phyloP scores from a whole-genome alignment of 805 yeast species.

The Alloascoidea africana region DNA sequence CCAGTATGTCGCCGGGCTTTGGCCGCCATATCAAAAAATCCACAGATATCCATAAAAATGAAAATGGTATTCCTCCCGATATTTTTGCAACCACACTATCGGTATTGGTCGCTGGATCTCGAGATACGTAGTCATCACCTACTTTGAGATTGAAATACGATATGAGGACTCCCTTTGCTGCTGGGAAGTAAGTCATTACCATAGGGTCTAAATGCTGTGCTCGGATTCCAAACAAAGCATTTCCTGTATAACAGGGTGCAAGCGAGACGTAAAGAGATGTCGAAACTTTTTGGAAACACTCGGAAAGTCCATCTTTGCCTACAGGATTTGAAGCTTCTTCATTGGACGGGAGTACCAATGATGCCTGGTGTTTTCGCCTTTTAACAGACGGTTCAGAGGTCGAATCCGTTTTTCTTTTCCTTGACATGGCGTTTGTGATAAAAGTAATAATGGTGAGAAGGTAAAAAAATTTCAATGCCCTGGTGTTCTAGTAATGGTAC shows the following conservation, averaged over 20 bases:
- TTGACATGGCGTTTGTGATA: no score
- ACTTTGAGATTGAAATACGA: conserved; percentile 57
- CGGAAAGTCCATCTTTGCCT: no score
- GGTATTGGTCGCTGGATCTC: conserved; percentile 16
- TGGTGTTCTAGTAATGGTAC: no score
- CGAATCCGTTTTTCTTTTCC: no score
- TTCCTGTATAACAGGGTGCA: conserved; percentile 64
- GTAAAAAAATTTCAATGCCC: no score
- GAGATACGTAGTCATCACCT: conserved; percentile 20
- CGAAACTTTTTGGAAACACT: conserved; percentile 51
- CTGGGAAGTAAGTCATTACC: conserved; percentile 64
- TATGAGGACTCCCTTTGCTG: conserved; percentile 70
- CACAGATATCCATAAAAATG: conserved; percentile 75
- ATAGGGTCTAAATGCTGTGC: conserved; percentile 84
- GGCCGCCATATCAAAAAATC: conserved; percentile 88
- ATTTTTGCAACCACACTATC: conserved; percentile 47
- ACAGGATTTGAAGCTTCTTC: no score
- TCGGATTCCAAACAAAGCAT: conserved; percentile 67
- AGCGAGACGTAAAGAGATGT: conserved; percentile 64
- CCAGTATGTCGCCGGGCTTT: conserved; percentile 67
- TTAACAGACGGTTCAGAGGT: no score
- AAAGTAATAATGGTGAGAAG: no score
- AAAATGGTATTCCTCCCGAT: conserved; percentile 71
- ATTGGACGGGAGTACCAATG: no score
- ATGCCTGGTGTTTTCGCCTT: no score